Base-by-base conservation (phyloP, 2,329 filamentous ascomycete genomes). In the Aspergillus oerlinghausenensis region DNA sequence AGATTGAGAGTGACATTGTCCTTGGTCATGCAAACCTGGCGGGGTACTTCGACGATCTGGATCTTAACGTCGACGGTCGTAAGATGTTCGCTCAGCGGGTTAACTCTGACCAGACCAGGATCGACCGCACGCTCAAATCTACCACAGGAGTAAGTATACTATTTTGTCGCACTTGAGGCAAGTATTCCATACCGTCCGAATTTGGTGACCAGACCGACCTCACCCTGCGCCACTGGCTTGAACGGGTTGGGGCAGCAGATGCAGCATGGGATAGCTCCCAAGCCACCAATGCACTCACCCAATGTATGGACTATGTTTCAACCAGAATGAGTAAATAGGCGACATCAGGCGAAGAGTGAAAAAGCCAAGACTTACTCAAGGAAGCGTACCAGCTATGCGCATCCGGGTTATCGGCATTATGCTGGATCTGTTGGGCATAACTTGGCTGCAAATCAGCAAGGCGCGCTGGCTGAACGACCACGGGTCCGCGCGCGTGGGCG, bases 1-100 rank as follows among this genome's bases (percentile, higher is more conserved):
- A 99, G 82, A 67, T 92, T 88, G 45, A 99, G 82, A 49, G 90
- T 96, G 62, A 97, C 94, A 69, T 99, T 99, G 82, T 99, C 94
- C 80, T 97, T 97, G 74, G 94, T 99, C 92, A 99, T 99, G 82
- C 94, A 97, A 60, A 93, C 86, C 77, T 99, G 94, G 77, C 92
- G 87, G 19, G 93, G 93, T 25, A 99, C 94, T 80, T 99, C 77
- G 73, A 95, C 91, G 63, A 96, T 97, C 79, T 99, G 94, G 67
- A 97, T 97, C 86, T 97, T 99, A 79, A 99, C 94, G 74, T 99
- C 94, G 71, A 99, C 88, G 68, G 95, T 90, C 65, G 91, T 88
- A 45, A 99, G 83, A 57, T 82, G 85, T 81, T 99, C 94, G 68
- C 89, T 93, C 54, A 97, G 85, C 3, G 93, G 93, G 79, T 99